phyloP scores from a whole-genome alignment of 2,329 filamentous ascomycete species.

The Nectriaceae sp. region DNA sequence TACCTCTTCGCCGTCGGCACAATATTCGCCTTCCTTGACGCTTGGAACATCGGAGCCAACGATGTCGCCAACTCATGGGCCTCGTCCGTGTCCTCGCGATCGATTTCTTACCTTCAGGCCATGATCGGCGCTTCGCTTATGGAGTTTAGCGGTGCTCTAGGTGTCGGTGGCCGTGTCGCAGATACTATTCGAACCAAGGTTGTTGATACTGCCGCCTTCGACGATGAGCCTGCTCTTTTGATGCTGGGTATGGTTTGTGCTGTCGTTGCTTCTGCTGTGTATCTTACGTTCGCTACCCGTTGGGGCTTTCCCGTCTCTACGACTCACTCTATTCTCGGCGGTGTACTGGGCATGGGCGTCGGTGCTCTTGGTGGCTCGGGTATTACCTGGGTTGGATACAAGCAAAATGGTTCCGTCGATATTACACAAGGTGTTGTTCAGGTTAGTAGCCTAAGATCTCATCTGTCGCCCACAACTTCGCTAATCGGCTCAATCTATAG shows the following conservation, averaged over 20 bases:
- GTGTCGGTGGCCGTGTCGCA: slow-evolving; percentile 61
- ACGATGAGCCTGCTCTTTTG: slow-evolving; percentile 49
- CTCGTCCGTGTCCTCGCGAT: slow-evolving; percentile 71
- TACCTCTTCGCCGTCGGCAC: slow-evolving; percentile 66
- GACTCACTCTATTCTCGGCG: slow-evolving; percentile 62
- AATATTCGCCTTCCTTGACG: slow-evolving; percentile 66
- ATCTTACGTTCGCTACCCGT: slow-evolving; percentile 58
- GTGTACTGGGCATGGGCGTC: slow-evolving; percentile 61
- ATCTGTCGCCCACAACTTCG: too few relatives aligned
- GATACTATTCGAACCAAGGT: slow-evolving; percentile 64
- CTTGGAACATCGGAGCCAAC: slow-evolving; percentile 64
- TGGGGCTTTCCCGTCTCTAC: slow-evolving; percentile 61
- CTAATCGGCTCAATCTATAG: too few relatives aligned
- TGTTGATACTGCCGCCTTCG: slow-evolving; percentile 51
- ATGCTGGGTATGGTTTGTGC: slow-evolving; percentile 63
- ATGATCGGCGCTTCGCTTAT: slow-evolving; percentile 60
- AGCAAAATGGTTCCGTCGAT: slow-evolving; percentile 35
- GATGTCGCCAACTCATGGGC: slow-evolving; percentile 80
- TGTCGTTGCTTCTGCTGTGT: slow-evolving; percentile 52
- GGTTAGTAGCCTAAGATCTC: slow-evolving; percentile 18
- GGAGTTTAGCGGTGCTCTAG: slow-evolving; percentile 63
- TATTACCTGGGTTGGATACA: slow-evolving; percentile 55
- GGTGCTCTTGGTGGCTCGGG: slow-evolving; percentile 52
- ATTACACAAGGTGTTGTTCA: slow-evolving; percentile 57
- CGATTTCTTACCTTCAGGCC: slow-evolving; percentile 61